Conservation (phyloP, 139 green algal genomes). For the Chlamydomonas urium region DNA sequence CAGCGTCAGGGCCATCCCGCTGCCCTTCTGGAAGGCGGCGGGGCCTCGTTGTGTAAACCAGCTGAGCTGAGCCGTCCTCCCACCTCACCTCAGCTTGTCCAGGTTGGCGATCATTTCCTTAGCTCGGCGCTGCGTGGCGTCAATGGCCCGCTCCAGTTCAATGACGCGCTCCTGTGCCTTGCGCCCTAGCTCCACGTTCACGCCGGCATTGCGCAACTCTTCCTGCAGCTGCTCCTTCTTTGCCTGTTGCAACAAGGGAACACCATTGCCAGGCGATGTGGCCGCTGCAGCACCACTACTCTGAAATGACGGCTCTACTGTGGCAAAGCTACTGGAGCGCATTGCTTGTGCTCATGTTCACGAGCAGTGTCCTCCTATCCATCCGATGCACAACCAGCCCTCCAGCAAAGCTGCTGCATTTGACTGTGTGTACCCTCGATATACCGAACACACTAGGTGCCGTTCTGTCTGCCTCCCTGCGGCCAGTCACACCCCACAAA, state of each 20-base stretch:
- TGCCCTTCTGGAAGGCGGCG: no score
- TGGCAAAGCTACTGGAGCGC: background rate
- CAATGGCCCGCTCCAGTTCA: conserved; percentile 23
- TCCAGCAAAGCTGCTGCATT: no score
- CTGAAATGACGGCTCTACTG: background rate
- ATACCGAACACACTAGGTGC: no score
- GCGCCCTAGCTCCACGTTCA: conserved; percentile 6
- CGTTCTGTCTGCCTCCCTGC: no score
- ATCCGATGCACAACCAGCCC: no score
- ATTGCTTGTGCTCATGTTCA: no score
- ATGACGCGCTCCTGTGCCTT: conserved; percentile 14
- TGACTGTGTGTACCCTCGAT: background rate
- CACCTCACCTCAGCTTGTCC: conserved; percentile 21
- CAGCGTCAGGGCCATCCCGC: no score
- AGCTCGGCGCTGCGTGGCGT: conserved; percentile 12
- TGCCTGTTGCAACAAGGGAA: background rate
- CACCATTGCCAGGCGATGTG: background rate
- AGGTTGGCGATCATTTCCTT: conserved; percentile 13
- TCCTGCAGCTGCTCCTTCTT: conserved; percentile 1
- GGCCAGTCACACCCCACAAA: background rate
- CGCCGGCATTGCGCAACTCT: conserved; percentile 10
- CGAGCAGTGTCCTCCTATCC: no score
- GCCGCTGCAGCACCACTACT: background rate
- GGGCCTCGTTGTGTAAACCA: no score
- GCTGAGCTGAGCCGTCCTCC: no score